These are phyloP conservation scores for Dioscorea alata DNA, from an alignment of 106 monocot species.

Conservation along the genomic window DNA sequence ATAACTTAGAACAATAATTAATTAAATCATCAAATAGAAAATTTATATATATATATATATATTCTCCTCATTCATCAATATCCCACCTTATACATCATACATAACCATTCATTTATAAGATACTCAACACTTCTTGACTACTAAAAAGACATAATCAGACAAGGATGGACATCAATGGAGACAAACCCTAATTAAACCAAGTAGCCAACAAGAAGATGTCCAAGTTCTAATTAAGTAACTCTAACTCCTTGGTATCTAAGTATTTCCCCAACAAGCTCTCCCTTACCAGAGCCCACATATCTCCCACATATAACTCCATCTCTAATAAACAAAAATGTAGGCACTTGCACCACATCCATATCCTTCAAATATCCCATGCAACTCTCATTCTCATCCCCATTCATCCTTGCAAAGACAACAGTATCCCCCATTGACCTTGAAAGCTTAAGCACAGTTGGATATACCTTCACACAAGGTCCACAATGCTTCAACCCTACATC, in stretches of 20 bases:
- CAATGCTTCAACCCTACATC: slow-evolving; percentile 97
- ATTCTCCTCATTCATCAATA: too few species aligned
- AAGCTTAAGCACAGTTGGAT: slow-evolving; percentile 80
- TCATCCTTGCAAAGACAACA: slow-evolving; percentile 87
- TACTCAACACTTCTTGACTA: too few species aligned
- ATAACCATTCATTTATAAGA: too few species aligned
- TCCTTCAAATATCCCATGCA: slow-evolving; percentile 82
- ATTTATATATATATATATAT: too few species aligned
- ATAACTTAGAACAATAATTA: too few species aligned
- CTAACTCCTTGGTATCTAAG: slow-evolving; percentile 86
- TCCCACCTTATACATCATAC: too few species aligned
- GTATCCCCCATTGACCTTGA: slow-evolving; percentile 71
- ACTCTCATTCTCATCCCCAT: slow-evolving; percentile 96
- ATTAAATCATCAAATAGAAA: too few species aligned
- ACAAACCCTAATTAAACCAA: too few species aligned
- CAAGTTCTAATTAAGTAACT: too few species aligned
- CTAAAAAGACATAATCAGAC: too few species aligned
- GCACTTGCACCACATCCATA: slow-evolving; percentile 87
- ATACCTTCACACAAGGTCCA: slow-evolving; percentile 98
- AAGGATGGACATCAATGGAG: too few species aligned
- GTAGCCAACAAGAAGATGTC: too few species aligned
- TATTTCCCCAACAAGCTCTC: slow-evolving; percentile 93
- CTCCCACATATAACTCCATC: slow-evolving; percentile 69
- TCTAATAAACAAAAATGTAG: slow-evolving; percentile 80
- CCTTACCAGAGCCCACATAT: slow-evolving; percentile 88